Evolutionary conservation across 2,329 filamentous ascomycete species (phyloP), one percentile per base, ranked within the genome.

Genomic region (Aureobasidium melanogenum): DNA sequence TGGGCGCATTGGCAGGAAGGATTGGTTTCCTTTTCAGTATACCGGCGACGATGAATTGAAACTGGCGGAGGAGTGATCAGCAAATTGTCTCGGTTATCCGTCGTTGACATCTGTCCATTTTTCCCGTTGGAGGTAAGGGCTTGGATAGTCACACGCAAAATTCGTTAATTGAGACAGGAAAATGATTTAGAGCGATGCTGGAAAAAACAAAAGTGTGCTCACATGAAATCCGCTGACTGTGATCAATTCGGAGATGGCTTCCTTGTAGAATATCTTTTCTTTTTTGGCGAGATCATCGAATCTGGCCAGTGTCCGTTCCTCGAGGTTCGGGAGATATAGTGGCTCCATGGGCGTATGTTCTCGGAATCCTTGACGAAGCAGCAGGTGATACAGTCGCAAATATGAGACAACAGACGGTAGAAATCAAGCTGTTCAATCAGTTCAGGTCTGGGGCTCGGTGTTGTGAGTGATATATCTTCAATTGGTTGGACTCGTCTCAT

Each of bases 11-110:
- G 19, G 59, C 59, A 14, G 59, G 36, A 9, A 51, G 56, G 34
- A 60, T 47, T 22, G 62, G 62, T 34, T 63, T 63, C 38, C 43
- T 54, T 7, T 63, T 63, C 17, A 62, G 56, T 24, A 57, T 54
- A 14, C 43, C 46, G 5, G 62, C 48, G 43, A 61, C 19, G 44
- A 60, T 54, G 55, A 63, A 62, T 34, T 62, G 44, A 26, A 62
- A 63, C 62, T 63, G 24, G 10, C 5, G 22, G 30, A 15, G 14
- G 22, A 17, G 1, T 10, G 32, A 6, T 41, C 30, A 41, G 51
- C 26, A 26, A 17, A 19, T 10, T 28, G 22, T 30, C 14, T 3
- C 2, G 28, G 30, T n/a, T 26, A 7, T 1, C 30, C 22, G 10
- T 24, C 5, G 12, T 30, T 32, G 19, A n/a, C 7, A 44, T 22